Evolutionary conservation across 306 rosid species (phyloP).

Genomic region (Leucaena leucocephala): DNA sequence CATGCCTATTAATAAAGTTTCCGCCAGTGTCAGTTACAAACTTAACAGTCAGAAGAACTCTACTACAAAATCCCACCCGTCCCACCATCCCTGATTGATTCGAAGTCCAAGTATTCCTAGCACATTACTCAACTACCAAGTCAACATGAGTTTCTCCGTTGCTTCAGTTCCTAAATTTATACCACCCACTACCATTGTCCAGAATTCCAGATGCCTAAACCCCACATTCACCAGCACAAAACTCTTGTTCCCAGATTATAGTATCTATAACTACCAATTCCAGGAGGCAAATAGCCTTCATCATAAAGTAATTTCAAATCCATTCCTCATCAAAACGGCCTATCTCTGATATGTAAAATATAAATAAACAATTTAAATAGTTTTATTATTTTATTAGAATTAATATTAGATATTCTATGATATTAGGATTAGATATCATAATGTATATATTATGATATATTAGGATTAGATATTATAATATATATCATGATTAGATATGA

Average conservation of each 20-base stretch:
- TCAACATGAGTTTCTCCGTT: not conserved
- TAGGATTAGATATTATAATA: no score
- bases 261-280: not conserved
- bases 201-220: not conserved
- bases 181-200: not conserved
- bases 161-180: not conserved
- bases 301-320: not conserved
- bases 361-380: no score
- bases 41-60: not conserved
- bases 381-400: no score
- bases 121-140: not conserved
- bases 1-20: not conserved
- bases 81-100: constrained; percentile 1
- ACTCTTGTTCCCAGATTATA: not conserved
- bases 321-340: not conserved
- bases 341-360: no score
- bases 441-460: no score
- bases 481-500: no score
- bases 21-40: not conserved
- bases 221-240: not conserved
- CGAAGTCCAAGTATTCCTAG: not conserved
- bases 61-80: not conserved
- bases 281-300: not conserved
- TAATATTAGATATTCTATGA: no score
- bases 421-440: no score